Conservation (phyloP, 2,329 filamentous ascomycete genomes). For the Claviceps africana region DNA sequence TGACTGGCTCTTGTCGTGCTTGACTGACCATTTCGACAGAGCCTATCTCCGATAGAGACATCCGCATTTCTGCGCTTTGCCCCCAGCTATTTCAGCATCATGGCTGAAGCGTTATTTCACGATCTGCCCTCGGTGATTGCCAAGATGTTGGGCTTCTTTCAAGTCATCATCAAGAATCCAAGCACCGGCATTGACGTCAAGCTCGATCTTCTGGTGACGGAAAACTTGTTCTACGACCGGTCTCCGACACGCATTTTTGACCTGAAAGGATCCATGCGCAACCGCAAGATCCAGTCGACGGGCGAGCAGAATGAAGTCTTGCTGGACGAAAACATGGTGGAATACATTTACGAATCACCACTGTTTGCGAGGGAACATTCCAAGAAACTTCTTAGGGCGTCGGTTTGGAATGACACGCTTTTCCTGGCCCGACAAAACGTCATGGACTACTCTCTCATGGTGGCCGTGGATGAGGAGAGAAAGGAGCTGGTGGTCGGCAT, state of each 20-base stretch:
- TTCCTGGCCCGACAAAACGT: slow-evolving; percentile 92
- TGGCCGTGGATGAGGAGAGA: slow-evolving; percentile 79
- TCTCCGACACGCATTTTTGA: slow-evolving; percentile 83
- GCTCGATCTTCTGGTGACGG: slow-evolving; percentile 87
- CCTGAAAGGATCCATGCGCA: slow-evolving; percentile 95
- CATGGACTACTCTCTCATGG: slow-evolving; percentile 99
- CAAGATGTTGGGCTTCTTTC: slow-evolving; percentile 98
- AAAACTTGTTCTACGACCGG: slow-evolving; percentile 95
- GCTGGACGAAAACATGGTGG: slow-evolving; percentile 96
- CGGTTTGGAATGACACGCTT: slow-evolving; percentile 94
- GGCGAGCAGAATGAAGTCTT: slow-evolving; percentile 94
- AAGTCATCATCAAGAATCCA: slow-evolving; percentile 93
- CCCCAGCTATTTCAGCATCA: slow-evolving; percentile 92
- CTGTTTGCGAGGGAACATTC: slow-evolving; percentile 92
- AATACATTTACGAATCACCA: slow-evolving; percentile 95
- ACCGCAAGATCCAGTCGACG: slow-evolving; percentile 90
- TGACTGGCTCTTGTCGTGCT: background rate
- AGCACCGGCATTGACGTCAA: slow-evolving; percentile 85
- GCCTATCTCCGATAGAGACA: slow-evolving; percentile 82
- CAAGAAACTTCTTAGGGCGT: slow-evolving; percentile 80
- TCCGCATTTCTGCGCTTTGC: slow-evolving; percentile 91
- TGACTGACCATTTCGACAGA: slow-evolving; percentile 25
- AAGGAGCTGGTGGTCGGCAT: slow-evolving; percentile 95
- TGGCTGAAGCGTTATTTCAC: slow-evolving; percentile 91
- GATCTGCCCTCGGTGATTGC: slow-evolving; percentile 92